Conservation (phyloP, 768 basidiomycete species). For the Mycena crocata region DNA sequence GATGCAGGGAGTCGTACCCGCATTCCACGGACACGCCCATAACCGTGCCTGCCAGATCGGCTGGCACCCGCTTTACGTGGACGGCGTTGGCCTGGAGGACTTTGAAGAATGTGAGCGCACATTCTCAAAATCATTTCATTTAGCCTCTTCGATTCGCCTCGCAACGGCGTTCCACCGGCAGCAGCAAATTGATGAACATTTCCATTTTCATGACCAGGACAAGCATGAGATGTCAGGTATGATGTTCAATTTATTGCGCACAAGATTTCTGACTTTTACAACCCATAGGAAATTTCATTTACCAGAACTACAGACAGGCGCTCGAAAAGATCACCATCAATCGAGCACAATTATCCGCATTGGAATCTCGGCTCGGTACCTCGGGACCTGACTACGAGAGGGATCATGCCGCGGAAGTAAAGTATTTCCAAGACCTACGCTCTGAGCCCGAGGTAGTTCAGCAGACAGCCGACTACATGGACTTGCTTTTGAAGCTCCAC, state of each 20-base stretch:
- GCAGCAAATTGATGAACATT: constrained; percentile 40
- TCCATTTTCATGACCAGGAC: constrained; percentile 33
- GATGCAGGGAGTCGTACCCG: constrained; percentile 27
- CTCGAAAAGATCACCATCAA: constrained; percentile 19
- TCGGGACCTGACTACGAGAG: constrained; percentile 7
- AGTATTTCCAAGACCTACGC: constrained; percentile 15
- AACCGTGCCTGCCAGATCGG: constrained; percentile 41
- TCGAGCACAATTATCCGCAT: neutral
- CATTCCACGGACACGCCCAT: constrained; percentile 42
- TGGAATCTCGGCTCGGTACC: neutral
- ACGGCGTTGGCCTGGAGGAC: constrained; percentile 42
- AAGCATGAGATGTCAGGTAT: constrained; percentile 35
- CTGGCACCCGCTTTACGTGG: constrained; percentile 37
- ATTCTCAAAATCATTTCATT: constrained; percentile 42
- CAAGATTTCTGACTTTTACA: neutral
- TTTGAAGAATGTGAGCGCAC: constrained; percentile 41
- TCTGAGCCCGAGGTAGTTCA: neutral
- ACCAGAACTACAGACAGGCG: constrained; percentile 20
- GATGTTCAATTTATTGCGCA: neutral
- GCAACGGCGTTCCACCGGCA: constrained; percentile 38
- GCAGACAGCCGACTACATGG: constrained; percentile 14
- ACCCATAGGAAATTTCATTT: constrained; percentile 19
- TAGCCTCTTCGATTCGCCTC: constrained; percentile 36
- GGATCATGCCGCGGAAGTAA: neutral
- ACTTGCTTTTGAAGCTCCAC: constrained; percentile 1